A percentile compares a stretch with the other conserved stretches of the same genome.
These are phyloP conservation scores for Erigeron canadensis DNA, from an alignment of 129 eudicot genomes.

Conservation along the genomic window DNA sequence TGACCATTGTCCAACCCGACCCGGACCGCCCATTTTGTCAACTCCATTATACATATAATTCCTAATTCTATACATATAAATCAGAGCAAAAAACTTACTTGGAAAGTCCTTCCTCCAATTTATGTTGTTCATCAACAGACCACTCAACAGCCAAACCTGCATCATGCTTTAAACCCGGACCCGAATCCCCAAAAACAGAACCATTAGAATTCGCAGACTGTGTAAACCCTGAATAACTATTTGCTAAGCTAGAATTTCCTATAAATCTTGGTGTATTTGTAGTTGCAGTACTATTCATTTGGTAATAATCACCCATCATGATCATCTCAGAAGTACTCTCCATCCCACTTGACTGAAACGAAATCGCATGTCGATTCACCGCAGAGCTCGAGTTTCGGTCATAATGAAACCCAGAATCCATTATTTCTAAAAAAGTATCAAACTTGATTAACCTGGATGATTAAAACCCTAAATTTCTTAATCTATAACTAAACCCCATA, in stretches of 20 bases:
- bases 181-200: slow-evolving; percentile 56
- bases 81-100: slow-evolving; percentile 51
- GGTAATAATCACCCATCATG: slow-evolving; percentile 44
- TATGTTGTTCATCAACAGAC: slow-evolving; percentile 81
- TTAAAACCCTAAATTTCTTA: slow-evolving; percentile 30
- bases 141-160: slow-evolving; percentile 77
- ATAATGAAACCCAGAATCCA: slow-evolving; percentile 46
- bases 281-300: slow-evolving; percentile 18
- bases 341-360: slow-evolving; percentile 46
- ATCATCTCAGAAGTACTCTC: slow-evolving; percentile 50
- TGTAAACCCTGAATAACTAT: slow-evolving; percentile 28
- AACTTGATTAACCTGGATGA: neutral
- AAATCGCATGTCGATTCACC: slow-evolving; percentile 42
- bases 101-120: slow-evolving; percentile 84
- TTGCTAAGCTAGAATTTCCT: slow-evolving; percentile 36
- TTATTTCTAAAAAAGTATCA: neutral
- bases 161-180: slow-evolving; percentile 66
- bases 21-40: neutral
- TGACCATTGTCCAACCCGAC: neutral
- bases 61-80: neutral
- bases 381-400: slow-evolving; percentile 33
- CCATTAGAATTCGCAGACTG: slow-evolving; percentile 40
- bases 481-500: slow-evolving; percentile 10
- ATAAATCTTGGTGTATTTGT: slow-evolving; percentile 31
- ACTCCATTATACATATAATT: neutral